These are phyloP conservation scores for Fusarium armeniacum DNA, from an alignment of 2,329 filamentous ascomycete genomes.

Conservation along the genomic window DNA sequence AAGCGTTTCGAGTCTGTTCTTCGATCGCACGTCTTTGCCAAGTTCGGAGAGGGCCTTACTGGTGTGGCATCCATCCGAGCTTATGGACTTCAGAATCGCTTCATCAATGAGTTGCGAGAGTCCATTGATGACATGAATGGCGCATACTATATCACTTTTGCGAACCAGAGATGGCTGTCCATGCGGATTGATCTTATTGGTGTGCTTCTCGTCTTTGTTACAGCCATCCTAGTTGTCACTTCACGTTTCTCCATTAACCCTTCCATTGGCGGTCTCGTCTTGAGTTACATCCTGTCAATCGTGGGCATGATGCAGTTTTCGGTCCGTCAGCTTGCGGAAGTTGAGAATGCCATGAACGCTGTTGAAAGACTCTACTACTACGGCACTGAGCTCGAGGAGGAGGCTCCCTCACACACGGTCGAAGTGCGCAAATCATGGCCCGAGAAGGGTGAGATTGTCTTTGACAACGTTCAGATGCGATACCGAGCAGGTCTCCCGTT, in stretches of 20 bases:
- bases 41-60: constrained; percentile 89
- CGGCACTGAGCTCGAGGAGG: constrained; percentile 86
- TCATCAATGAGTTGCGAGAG: constrained; percentile 76
- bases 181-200: constrained; percentile 88
- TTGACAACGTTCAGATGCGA: constrained; percentile 82
- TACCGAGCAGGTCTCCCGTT: constrained; percentile 80
- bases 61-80: constrained; percentile 89
- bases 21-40: constrained; percentile 88
- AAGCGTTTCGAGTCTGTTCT: constrained; percentile 94
- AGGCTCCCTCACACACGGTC: constrained; percentile 83
- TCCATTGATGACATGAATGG: constrained; percentile 93
- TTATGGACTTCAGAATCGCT: constrained; percentile 84
- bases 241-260: constrained; percentile 88
- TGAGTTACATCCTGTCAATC: constrained; percentile 93
- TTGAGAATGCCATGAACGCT: constrained; percentile 98
- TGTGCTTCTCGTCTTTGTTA: constrained; percentile 86
- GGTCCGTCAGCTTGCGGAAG: constrained; percentile 91
- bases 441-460: constrained; percentile 84
- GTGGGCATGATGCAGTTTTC: constrained; percentile 98
- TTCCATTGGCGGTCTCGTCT: constrained; percentile 86
- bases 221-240: constrained; percentile 91
- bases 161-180: constrained; percentile 94
- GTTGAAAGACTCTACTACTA: constrained; percentile 95
- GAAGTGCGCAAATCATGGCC: constrained; percentile 85
- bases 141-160: constrained; percentile 94